phyloP scores from a whole-genome alignment of 805 yeast species.

The Ogataea haglerorum region DNA sequence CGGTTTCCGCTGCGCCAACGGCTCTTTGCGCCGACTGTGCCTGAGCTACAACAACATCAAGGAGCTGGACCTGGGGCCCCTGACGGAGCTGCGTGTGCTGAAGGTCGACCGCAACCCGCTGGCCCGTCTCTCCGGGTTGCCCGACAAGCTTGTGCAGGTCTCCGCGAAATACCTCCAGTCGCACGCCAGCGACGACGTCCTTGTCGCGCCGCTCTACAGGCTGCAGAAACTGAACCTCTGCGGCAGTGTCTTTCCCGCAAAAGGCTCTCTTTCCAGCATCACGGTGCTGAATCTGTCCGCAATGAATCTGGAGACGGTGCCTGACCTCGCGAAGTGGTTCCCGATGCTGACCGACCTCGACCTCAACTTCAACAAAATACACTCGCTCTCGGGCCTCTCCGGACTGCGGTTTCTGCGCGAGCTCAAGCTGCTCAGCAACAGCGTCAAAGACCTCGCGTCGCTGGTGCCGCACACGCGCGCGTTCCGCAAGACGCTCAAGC shows the following conservation, averaged over 20 bases:
- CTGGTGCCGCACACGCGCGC: constrained; percentile 33
- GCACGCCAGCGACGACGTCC: constrained; percentile 20
- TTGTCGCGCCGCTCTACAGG: constrained; percentile 20
- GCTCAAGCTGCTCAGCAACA: constrained; percentile 45
- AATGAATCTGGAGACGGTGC: constrained; percentile 39
- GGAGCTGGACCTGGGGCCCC: constrained; percentile 31
- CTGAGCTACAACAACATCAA: constrained; percentile 38
- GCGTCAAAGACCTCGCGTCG: constrained; percentile 34
- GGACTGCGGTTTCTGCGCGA: constrained; percentile 36
- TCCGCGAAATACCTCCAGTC: constrained; percentile 34
- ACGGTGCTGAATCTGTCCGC: constrained; percentile 44
- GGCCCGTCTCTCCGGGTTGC: constrained; percentile 26
- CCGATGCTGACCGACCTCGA: constrained; percentile 48
- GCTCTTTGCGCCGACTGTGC: constrained; percentile 36
- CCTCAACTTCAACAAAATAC: constrained; percentile 46
- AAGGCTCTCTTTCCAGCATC: constrained; percentile 31
- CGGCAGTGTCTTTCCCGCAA: constrained; percentile 23
- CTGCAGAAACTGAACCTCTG: constrained; percentile 36
- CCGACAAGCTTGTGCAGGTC: constrained; percentile 39
- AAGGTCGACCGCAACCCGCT: constrained; percentile 42
- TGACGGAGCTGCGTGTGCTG: constrained; percentile 41
- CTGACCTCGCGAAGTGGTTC: constrained; percentile 38
- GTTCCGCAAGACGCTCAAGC: constrained; percentile 32
- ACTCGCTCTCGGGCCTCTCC: constrained; percentile 34
- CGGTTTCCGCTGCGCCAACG: constrained; percentile 18